These are phyloP conservation scores for Castanospermum australe DNA, from an alignment of 306 rosid genomes.

Conservation along the genomic window DNA sequence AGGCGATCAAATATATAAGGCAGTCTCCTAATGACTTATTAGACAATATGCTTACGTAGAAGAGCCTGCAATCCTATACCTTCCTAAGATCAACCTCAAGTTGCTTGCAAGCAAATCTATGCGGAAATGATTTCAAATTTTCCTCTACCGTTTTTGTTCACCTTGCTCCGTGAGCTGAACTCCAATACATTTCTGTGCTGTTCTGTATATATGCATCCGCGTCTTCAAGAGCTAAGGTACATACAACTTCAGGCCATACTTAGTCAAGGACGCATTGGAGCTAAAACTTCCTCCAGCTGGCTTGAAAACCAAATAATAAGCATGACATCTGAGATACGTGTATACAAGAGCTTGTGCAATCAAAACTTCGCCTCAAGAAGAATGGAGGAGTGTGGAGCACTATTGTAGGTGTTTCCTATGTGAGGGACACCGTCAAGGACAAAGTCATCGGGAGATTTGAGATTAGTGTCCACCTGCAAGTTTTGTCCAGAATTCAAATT, in stretches of 20 bases:
- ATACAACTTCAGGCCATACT: constrained; percentile 1
- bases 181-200: not conserved
- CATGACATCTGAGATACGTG: not conserved
- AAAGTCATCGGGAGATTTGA: constrained; percentile 71
- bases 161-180: not conserved
- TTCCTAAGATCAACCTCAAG: not conserved
- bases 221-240: constrained; percentile 4
- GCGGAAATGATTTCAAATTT: constrained; percentile 15
- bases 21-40: not conserved
- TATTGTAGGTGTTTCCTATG: constrained; percentile 47
- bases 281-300: not conserved
- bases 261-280: constrained; percentile 1
- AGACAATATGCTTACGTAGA: not conserved
- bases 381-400: constrained; percentile 84
- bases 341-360: constrained; percentile 30
- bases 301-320: not conserved
- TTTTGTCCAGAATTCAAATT: constrained; percentile 21
- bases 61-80: not conserved
- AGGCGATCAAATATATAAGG: not conserved
- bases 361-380: constrained; percentile 77
- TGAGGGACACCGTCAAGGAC: constrained; percentile 61
- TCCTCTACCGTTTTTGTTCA: not conserved
- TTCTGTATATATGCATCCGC: not conserved
- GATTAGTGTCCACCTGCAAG: constrained; percentile 82
- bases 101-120: not conserved